Percentiles rank a stretch among this genome's conserved stretches.
These are phyloP conservation scores for Penicillium carneum DNA, from an alignment of 2,329 filamentous ascomycete genomes.

Conservation along the genomic window DNA sequence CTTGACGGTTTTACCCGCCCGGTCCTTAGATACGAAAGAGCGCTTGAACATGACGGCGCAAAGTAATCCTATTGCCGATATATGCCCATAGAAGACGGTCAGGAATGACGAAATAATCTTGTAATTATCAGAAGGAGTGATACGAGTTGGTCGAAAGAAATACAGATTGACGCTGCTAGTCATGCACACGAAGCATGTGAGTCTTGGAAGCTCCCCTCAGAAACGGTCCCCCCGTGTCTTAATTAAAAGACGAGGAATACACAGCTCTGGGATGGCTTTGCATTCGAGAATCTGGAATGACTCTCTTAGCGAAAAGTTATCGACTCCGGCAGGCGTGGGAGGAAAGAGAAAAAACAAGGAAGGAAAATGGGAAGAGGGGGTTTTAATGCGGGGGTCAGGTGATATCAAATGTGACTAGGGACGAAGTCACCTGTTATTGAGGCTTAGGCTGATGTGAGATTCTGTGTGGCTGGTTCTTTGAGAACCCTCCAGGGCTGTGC, in stretches of 20 bases:
- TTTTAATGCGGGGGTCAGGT: conserved; percentile 40
- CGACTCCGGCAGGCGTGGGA: conserved; percentile 56
- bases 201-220: conserved; percentile 60
- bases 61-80: conserved; percentile 35
- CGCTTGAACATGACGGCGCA: conserved; percentile 83
- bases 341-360: conserved; percentile 55
- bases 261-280: conserved; percentile 48
- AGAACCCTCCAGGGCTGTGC: not conserved
- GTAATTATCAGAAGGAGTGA: conserved; percentile 52
- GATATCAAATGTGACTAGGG: conserved; percentile 33
- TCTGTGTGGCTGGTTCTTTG: conserved; percentile 17
- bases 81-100: conserved; percentile 57
- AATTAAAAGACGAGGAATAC: conserved; percentile 43
- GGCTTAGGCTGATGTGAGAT: conserved; percentile 12
- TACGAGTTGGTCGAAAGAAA: conserved; percentile 45
- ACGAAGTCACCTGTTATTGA: conserved; percentile 13
- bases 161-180: conserved; percentile 55
- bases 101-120: conserved; percentile 49
- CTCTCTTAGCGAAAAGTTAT: conserved; percentile 45
- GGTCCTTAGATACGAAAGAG: conserved; percentile 82
- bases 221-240: conserved; percentile 44
- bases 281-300: conserved; percentile 56
- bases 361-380: conserved; percentile 41
- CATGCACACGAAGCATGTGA: conserved; percentile 60
- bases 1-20: conserved; percentile 87